phyloP scores from a whole-genome alignment of 202 grass and related monocot genomes.

The Hordeum pubiflorum region DNA sequence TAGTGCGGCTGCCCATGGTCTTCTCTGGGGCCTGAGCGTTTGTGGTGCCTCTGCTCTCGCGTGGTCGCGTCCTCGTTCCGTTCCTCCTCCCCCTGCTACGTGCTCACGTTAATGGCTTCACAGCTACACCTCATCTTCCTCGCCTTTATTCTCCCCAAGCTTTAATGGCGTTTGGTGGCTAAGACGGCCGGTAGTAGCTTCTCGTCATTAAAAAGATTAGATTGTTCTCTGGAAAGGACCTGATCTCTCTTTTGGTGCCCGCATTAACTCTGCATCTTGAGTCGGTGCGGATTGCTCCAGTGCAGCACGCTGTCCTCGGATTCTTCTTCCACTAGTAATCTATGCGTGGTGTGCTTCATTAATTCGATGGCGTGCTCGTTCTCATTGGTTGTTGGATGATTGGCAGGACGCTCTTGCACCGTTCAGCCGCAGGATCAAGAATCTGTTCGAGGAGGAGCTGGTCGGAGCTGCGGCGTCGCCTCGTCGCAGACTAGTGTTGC shows the following conservation, averaged over 20 bases:
- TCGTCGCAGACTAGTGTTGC: constrained; percentile 38
- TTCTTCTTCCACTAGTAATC: constrained; percentile 1
- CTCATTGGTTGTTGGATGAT: constrained; percentile 26
- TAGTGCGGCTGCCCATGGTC: background rate
- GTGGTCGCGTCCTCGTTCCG: background rate
- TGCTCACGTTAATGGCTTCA: constrained; percentile 25
- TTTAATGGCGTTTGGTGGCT: constrained; percentile 29
- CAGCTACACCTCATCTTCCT: constrained; percentile 39
- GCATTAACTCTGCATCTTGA: constrained; percentile 19
- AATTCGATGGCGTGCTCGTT: background rate
- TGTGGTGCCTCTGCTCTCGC: background rate
- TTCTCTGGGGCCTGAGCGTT: constrained; percentile 21
- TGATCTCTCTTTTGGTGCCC: background rate
- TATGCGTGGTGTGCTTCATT: background rate
- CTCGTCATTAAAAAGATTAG: constrained; percentile 11
- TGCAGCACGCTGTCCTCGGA: background rate
- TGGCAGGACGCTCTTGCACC: constrained; percentile 71
- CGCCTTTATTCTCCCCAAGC: background rate
- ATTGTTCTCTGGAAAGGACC: constrained; percentile 13
- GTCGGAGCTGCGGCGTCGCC: constrained; percentile 16
- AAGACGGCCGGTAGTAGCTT: background rate
- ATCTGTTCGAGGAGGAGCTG: constrained; percentile 25
- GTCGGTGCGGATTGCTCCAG: constrained; percentile 20
- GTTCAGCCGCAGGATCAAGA: constrained; percentile 45
- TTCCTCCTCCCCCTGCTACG: background rate